Percentiles rank a stretch among this genome's conserved stretches.
phyloP scores from a whole-genome alignment of 139 green algal genomes.

The Chlamydomonas sp. region DNA sequence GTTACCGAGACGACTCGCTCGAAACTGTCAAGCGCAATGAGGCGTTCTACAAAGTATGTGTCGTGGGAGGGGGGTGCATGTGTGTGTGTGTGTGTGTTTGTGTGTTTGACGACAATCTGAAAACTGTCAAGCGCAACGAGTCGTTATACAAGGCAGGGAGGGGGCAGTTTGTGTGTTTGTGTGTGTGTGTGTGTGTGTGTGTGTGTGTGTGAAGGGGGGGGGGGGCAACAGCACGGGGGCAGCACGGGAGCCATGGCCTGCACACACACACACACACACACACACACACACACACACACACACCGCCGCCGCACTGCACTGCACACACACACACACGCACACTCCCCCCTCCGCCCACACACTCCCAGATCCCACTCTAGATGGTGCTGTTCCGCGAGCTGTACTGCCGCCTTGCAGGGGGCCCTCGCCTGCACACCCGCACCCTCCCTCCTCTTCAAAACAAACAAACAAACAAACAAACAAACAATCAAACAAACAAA shows the following conservation, averaged over 20 bases:
- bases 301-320: not conserved
- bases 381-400: not conserved
- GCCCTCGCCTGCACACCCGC: not conserved
- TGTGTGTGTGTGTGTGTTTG: not conserved
- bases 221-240: too few relatives aligned
- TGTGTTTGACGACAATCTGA: not conserved
- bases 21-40: constrained; percentile 96
- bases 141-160: not conserved
- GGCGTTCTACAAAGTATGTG: constrained; percentile 62
- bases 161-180: not conserved
- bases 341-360: not conserved
- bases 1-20: constrained; percentile 92
- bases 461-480: too few relatives aligned
- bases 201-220: too few relatives aligned
- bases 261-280: not conserved
- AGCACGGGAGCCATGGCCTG: not conserved
- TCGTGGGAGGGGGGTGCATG: too few relatives aligned
- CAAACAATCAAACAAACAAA: too few relatives aligned
- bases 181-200: too few relatives aligned
- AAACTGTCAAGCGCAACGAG: not conserved
- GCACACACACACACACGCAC: not conserved
- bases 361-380: not conserved
- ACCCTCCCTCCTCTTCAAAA: not conserved
- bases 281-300: not conserved
- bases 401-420: not conserved